Evolutionary conservation across 208 protist genomes (phyloP), one percentile per base, ranked within the genome.

Genomic region (Trypanosoma vivax): DNA sequence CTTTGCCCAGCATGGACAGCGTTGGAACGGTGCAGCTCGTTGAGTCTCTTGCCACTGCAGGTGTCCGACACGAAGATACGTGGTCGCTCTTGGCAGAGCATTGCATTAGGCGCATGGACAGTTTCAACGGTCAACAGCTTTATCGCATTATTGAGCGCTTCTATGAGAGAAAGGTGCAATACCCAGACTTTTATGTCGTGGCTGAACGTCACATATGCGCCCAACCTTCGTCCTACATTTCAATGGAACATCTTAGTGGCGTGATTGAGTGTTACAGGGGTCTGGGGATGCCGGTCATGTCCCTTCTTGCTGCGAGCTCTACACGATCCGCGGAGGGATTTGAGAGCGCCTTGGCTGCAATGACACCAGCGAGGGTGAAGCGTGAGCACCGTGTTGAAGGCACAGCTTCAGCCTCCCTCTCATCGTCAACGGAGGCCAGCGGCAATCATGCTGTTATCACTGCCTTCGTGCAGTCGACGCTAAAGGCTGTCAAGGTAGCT

Each of bases 11-110:
- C 53, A 61, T 54, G 48, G 49, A 64, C 4, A 60, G 63, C 16
- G 37, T 25, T 9, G 69, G 62, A 34, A 54, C 57, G 1, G 48
- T 62, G 28, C 42, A 62, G 47, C 67, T 92, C 30, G 72, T 89
- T n/a, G 66, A 79, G 25, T 73, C 80, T 7, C 45, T 90, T 16
- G 65, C 72, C 21, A 27, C 18, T 14, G 76, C 70, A 0, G 66
- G 62, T 0, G 73, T 88, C 13, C 41, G 60, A 34, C 68, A 84
- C 19, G 71, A 79, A 68, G 80, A 87, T 43, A 73, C 85, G 37
- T 94, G 86, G 83, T 52, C 66, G 21, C 49, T 76, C n/a, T 43
- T 90, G 7, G 79, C 78, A 4, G 79, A 90, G 52, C 79, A 94
- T 61, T 79, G 73, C 57, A 70, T 87, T n/a, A 73, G 70, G 37